phyloP scores from a whole-genome alignment of 2,329 filamentous ascomycete species.

The Colletotrichum godetiae region DNA sequence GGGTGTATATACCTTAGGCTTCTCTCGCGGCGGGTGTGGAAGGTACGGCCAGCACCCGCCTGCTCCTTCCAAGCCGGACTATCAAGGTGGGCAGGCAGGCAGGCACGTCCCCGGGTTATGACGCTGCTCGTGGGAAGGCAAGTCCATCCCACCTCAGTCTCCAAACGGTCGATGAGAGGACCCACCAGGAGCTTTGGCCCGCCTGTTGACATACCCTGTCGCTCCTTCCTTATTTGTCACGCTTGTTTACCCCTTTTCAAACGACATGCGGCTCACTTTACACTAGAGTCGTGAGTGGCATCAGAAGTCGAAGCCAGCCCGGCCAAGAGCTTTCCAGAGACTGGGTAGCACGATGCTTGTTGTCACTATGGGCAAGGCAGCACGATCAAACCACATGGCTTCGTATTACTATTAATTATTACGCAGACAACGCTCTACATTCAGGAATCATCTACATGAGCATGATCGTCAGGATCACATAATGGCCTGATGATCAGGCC shows the following conservation, averaged over 20 bases:
- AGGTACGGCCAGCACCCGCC: no score
- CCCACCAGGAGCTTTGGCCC: no score
- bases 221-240: not conserved
- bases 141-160: no score
- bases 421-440: not conserved
- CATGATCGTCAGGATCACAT: not conserved
- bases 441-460: not conserved
- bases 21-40: no score
- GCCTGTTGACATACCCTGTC: not conserved
- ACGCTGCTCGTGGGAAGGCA: no score
- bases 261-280: not conserved
- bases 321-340: not conserved
- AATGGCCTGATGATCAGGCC: not conserved
- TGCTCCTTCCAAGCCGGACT: no score
- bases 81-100: no score
- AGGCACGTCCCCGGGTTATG: no score
- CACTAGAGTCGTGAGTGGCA: not conserved
- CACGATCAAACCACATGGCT: not conserved
- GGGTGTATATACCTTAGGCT: no score
- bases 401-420: slow-evolving; percentile 5
- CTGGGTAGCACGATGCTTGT: not conserved
- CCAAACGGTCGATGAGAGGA: no score
- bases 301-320: not conserved
- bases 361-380: not conserved
- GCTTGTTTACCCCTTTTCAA: not conserved